Conservation (phyloP, 2,329 filamentous ascomycete genomes). For the Samsoniella hepiali region DNA sequence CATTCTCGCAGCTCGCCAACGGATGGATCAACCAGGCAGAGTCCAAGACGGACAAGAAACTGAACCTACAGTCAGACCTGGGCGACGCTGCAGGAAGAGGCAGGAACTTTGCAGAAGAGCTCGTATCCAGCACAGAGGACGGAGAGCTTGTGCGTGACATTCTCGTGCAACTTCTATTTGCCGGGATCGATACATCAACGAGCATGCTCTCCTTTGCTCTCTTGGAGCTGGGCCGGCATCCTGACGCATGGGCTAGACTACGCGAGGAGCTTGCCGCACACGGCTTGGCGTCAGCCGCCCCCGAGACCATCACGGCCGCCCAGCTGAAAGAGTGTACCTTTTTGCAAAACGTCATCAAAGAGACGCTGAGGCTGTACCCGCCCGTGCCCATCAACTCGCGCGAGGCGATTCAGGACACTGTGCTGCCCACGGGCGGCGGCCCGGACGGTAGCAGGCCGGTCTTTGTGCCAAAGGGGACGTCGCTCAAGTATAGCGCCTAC, state of each 20-base stretch:
- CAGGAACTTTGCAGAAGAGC: neutral
- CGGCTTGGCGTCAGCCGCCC: neutral
- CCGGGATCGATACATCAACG: conserved; percentile 13
- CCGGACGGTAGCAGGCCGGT: neutral
- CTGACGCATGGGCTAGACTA: neutral
- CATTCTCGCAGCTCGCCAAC: neutral
- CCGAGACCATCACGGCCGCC: neutral
- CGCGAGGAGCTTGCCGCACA: neutral
- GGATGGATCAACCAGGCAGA: neutral
- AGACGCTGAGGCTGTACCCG: conserved; percentile 7
- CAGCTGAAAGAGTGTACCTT: conserved; percentile 1
- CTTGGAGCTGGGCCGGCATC: neutral
- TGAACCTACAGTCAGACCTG: neutral
- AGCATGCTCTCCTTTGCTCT: conserved; percentile 9
- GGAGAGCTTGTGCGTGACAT: conserved; percentile 5
- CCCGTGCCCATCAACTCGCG: conserved; percentile 5
- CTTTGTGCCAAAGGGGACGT: neutral
- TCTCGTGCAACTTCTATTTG: conserved; percentile 6
- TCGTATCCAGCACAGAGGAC: conserved; percentile 4
- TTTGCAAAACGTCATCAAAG: neutral
- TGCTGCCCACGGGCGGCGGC: neutral
- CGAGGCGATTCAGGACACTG: neutral
- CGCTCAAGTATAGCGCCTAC: neutral
- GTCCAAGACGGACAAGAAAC: neutral
- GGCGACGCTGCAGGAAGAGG: neutral